Evolutionary conservation across 2,329 filamentous ascomycete genomes (phyloP).

Genomic region (Colletotrichum horii): DNA sequence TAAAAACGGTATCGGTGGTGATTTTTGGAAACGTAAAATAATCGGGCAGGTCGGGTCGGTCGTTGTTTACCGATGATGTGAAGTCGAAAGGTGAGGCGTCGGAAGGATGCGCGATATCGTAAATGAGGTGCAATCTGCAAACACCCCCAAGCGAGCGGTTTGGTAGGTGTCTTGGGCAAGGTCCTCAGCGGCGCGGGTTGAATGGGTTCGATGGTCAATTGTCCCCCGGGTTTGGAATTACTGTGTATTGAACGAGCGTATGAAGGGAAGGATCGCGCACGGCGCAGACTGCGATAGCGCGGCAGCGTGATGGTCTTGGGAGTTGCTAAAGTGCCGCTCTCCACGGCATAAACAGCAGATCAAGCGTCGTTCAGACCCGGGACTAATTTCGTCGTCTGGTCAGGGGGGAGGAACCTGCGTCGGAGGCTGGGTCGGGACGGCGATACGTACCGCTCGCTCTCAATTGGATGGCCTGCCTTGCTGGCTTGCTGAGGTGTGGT

Average conservation of each 20-base stretch:
- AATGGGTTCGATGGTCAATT: not conserved
- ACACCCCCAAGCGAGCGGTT: not conserved
- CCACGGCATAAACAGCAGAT: conserved; percentile 15
- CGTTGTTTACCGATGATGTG: not conserved
- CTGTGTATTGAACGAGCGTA: conserved; percentile 14
- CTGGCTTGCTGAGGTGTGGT: not conserved
- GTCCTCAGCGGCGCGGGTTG: not conserved
- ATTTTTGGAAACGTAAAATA: not conserved
- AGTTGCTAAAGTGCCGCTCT: not conserved
- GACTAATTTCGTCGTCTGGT: conserved; percentile 22
- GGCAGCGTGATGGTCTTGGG: conserved; percentile 9
- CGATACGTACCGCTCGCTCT: not conserved
- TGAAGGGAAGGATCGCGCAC: conserved; percentile 19
- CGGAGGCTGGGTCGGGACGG: not conserved
- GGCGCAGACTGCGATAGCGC: conserved; percentile 21
- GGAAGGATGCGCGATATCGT: conserved; percentile 7
- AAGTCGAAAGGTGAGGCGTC: not conserved
- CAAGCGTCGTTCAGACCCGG: conserved; percentile 10
- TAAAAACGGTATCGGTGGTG: not conserved
- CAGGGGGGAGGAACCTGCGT: conserved; percentile 5
- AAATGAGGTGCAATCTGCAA: conserved; percentile 2
- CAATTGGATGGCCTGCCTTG: not conserved
- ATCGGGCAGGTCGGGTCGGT: not conserved
- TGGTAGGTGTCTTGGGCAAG: conserved; percentile 9
- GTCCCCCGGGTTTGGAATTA: not conserved